phyloP scores from a whole-genome alignment of 192 early-diverging fungal genomes.

The Thamnidium elegans region DNA sequence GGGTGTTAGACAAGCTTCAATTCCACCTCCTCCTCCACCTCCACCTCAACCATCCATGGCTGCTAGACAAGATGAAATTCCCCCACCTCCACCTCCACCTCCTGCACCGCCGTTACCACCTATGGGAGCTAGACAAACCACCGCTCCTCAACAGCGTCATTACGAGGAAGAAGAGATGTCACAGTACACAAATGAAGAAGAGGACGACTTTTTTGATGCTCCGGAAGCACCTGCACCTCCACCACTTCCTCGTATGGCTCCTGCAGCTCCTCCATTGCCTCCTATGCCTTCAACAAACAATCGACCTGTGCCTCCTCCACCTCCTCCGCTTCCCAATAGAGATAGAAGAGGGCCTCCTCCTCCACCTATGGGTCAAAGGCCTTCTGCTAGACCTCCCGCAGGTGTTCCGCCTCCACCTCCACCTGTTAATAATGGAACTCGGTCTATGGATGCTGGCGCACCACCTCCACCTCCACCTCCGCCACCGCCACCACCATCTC shows the following conservation, averaged over 20 bases:
- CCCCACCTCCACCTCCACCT: neutral
- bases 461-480: conserved; percentile 26
- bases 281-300: conserved; percentile 27
- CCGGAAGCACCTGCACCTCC: conserved; percentile 18
- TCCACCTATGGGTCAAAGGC: conserved; percentile 31
- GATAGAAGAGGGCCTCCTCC: conserved; percentile 36
- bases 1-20: neutral
- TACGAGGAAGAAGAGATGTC: conserved; percentile 3
- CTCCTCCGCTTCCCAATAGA: conserved; percentile 28
- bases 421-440: conserved; percentile 1
- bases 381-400: conserved; percentile 34
- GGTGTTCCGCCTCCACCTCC: neutral
- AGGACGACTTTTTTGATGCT: conserved; percentile 23
- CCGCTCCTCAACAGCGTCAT: neutral
- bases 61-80: neutral
- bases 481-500: conserved; percentile 36
- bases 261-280: conserved; percentile 20
- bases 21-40: conserved; percentile 6
- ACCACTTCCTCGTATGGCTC: conserved; percentile 4
- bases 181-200: neutral
- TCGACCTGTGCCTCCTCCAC: conserved; percentile 22
- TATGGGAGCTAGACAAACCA: neutral
- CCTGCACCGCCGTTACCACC: conserved; percentile 5
- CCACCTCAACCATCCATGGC: neutral
- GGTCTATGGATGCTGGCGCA: conserved; percentile 26